Conservation (phyloP, 768 basidiomycete species). For the Boletus sp. region DNA sequence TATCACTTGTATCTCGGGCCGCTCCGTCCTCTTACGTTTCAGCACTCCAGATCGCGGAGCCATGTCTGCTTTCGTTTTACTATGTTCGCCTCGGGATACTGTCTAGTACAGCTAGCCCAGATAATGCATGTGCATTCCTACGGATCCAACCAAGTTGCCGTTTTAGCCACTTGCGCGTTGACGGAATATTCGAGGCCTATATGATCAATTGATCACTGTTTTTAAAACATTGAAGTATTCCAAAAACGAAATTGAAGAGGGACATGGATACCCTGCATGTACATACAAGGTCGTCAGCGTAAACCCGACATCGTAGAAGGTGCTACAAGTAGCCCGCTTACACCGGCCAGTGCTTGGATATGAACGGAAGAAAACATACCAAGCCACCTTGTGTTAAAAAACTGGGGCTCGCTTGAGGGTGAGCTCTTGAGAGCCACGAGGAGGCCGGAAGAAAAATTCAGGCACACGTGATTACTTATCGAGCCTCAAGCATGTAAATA, state of each 20-base stretch:
- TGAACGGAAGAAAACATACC: not conserved
- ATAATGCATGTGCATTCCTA: constrained; percentile 21
- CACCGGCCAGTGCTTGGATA: not conserved
- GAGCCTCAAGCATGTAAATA: not conserved
- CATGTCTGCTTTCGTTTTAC: constrained; percentile 20
- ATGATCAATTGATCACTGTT: not conserved
- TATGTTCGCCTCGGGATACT: constrained; percentile 20
- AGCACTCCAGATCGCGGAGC: constrained; percentile 19
- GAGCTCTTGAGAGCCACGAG: not conserved
- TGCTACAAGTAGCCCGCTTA: not conserved
- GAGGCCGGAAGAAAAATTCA: not conserved
- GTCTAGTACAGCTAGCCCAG: constrained; percentile 8
- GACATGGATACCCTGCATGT: not conserved
- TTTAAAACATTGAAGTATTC: not conserved
- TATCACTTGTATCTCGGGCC: constrained; percentile 6
- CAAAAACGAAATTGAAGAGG: not conserved
- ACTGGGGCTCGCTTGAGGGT: not conserved
- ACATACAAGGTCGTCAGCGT: not conserved
- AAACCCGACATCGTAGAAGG: not conserved
- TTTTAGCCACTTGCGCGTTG: not conserved
- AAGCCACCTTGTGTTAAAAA: not conserved
- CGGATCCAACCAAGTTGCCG: constrained; percentile 5
- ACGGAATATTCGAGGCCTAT: not conserved
- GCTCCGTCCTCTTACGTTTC: constrained; percentile 12
- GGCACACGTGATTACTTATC: not conserved